Base-by-base conservation (phyloP, 1,284 basidiomycete genomes). In the Neonothopanus nambi region DNA sequence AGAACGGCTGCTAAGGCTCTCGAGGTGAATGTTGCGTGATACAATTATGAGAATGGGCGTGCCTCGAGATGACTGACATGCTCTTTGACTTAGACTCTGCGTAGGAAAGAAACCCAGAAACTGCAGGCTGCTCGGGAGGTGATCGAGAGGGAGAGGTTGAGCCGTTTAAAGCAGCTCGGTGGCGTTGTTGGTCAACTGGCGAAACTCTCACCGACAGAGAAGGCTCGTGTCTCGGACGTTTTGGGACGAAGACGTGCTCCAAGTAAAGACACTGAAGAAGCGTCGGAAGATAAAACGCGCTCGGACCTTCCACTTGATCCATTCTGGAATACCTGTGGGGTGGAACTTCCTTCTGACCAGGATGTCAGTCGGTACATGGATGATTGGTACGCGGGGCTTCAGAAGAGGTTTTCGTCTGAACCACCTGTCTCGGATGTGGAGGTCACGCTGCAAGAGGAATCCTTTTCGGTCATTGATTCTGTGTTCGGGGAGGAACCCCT, bases 1-100 rank as follows among this genome's bases (percentile, higher is more conserved):
- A 79, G 90, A 18, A 83, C 72, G 62, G 49, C 65, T n/a, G 90
- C 89, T 2, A 92, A 92, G 65, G 73, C 78, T 36, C 69, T 72
- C 35, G 90, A 92, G 78, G 89, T 88, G 54, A 51, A 63, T 57
- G 46, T 43, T 35, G n/a, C 15, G 8, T 33, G 8, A 33, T 33
- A 33, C 30, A 33, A 13, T 11, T 28, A 11, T 11, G 26, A 28
- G 11, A 13, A 9, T 13, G 26, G 13, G 30, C 30, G n/a, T n/a
- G 13, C 21, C 26, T 20, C 43, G 39, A 35, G 30, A 17, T 13
- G n/a, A n/a, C 30, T 37, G 23, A 24, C n/a, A 64, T 21, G 30
- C 40, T n/a, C n/a, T 57, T 47, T 41, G 59, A 33, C 47, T 28
- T 36, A 85, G 81, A 63, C 70, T 13, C 72, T 78, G 55, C 74